Base-by-base conservation (phyloP, 192 early-diverging fungal genomes). In the Dissophora globulifera region DNA sequence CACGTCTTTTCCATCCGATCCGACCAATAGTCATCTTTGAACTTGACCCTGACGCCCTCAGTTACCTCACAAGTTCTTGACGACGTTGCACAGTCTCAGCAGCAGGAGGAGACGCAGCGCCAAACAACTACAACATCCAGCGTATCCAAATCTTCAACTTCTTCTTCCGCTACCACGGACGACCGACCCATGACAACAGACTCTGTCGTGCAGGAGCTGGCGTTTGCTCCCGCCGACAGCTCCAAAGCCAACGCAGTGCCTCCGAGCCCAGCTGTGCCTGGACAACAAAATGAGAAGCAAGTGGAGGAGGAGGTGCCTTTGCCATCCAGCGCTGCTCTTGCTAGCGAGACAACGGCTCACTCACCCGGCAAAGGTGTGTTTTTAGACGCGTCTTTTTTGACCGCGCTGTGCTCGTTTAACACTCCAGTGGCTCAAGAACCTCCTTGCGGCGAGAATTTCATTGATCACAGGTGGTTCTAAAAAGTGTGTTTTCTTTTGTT, bases 31-130 rank as follows among this genome's bases (percentile, higher is more conserved):
- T 50, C 54, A 20, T 35, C 60, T 13, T 29, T 52, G 5, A 47
- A 71, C 32, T 48, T 47, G 55, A 60, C 70, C 4, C 35, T 64
- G 29, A 63, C 69, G 2, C 69, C 69, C 1, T 58, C 61, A 26
- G 17, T 48, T 2, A 55, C 55, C 15, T 15, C 60, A n/a, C 20
- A 27, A 12, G n/a, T 54, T 15, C 17, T 62, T 40, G 58, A 62
- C 33, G 40, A 15, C 26, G 10, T n/a, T 6, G 13, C 27, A 23
- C 22, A 43, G 20, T n/a, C n/a, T n/a, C 61, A 64, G 56, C 47
- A 56, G 17, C 58, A 62, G 17, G 29, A 56, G 17, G 50, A 62
- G 17, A 23, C 7, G n/a, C 62, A 11, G 35, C 54, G 22, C 16
- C 45, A 42, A 25, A 42, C 45, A 20, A 40, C 56, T 50, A 58